Evolutionary conservation across 2,329 filamentous ascomycete species (phyloP).

Genomic region (Fusarium chuoi): DNA sequence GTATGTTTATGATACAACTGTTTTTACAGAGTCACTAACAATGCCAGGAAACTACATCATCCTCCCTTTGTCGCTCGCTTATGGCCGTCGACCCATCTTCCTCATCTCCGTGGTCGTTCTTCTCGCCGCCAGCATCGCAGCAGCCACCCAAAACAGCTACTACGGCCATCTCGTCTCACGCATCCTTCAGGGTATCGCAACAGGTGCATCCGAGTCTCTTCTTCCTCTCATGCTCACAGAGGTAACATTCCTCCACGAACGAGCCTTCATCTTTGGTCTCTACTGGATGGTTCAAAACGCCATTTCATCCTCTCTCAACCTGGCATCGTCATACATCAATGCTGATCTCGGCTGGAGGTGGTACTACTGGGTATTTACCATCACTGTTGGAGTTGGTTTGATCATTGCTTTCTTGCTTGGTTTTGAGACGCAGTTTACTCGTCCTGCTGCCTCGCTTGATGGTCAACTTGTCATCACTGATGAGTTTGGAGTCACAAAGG

Average conservation of each 20-base stretch:
- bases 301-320: background rate
- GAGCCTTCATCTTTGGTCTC: conserved; percentile 8
- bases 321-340: conserved; percentile 13
- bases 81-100: conserved; percentile 9
- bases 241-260: conserved; percentile 6
- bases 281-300: conserved; percentile 23
- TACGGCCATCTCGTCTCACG: background rate
- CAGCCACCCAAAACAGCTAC: conserved; percentile 4
- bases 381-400: conserved; percentile 1
- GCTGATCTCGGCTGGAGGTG: conserved; percentile 13
- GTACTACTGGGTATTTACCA: conserved; percentile 20
- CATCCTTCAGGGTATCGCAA: conserved; percentile 1
- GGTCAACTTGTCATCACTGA: conserved; percentile 14
- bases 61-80: conserved; percentile 1
- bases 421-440: conserved; percentile 11
- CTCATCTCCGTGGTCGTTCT: conserved; percentile 3
- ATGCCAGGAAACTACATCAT: conserved; percentile 8
- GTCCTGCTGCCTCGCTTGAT: conserved; percentile 12
- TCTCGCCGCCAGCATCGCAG: background rate
- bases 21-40: background rate
- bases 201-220: conserved; percentile 8
- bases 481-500: conserved; percentile 10
- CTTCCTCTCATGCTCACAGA: conserved; percentile 11
- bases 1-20: fast-evolving
- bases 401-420: conserved; percentile 2